Evolutionary conservation across 352 stramenopile genomes (phyloP).

Genomic region (Phytophthora pistaciae): DNA sequence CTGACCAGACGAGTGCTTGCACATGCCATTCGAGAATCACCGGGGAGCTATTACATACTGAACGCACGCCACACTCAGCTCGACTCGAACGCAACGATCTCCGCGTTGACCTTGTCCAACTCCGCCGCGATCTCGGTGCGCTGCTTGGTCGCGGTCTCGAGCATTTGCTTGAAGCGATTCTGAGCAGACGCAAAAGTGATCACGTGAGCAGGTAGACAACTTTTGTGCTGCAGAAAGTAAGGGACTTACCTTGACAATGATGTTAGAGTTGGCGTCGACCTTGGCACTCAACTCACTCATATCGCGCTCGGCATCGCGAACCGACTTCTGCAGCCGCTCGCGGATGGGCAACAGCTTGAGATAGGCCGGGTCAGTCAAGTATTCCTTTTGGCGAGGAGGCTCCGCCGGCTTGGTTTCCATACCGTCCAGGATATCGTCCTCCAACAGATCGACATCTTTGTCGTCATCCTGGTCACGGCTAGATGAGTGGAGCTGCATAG

Average conservation of each 20-base stretch:
- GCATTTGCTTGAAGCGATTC: constrained; percentile 87
- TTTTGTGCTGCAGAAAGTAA: not conserved
- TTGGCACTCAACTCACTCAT: constrained; percentile 72
- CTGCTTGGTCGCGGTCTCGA: constrained; percentile 70
- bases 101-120: constrained; percentile 62
- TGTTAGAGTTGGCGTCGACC: constrained; percentile 81
- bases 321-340: constrained; percentile 72
- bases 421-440: constrained; percentile 78
- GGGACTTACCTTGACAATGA: constrained; percentile 77
- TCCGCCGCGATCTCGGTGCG: constrained; percentile 58
- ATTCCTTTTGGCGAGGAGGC: constrained; percentile 42
- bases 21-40: not conserved
- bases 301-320: constrained; percentile 74
- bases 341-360: constrained; percentile 67
- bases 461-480: constrained; percentile 56
- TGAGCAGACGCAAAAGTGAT: constrained; percentile 24
- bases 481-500: constrained; percentile 33
- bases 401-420: constrained; percentile 72
- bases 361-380: constrained; percentile 74
- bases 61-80: constrained; percentile 26
- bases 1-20: not conserved
- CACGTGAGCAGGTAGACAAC: not conserved
- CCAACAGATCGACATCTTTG: constrained; percentile 81
- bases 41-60: not conserved
- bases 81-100: constrained; percentile 56